Evolutionary conservation across 2,329 filamentous ascomycete species (phyloP), one percentile per base, ranked within the genome.

Genomic region (Ophiocordyceps camponoti-saundersi): DNA sequence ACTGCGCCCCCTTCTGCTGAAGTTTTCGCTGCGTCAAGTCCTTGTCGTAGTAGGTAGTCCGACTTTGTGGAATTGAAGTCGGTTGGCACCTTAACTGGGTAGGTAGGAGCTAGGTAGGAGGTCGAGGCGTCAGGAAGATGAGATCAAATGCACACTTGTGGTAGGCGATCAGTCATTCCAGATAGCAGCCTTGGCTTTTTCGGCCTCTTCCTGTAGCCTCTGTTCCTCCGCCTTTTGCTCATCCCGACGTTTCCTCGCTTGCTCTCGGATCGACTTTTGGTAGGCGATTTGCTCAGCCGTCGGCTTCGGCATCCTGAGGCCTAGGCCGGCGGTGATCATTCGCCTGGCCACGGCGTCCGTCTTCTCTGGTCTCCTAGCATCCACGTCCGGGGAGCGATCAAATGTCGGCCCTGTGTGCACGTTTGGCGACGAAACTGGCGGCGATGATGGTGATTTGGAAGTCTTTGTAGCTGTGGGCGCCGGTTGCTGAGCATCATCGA

Each of bases 211-310:
- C 52, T 74, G 73, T 56, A 68, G 71, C 52, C 67, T 65, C 54
- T 66, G 75, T 62, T 80, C 77, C 48, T 77, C 76, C 48, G 79
- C 79, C 58, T 72, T 79, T 61, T 89, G 85, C 55, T 78, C 75
- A 48, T 89, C 84, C 49, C 80, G 69, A 55, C 77, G 75, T 68
- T 79, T 88, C 56, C 79, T 80, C 70, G 95, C 90, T 65, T 90
- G 85, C 64, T 94, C 85, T 56, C 82, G 79, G 50, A 92, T 70
- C 1, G 85, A 82, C 53, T 73, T 77, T 57, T 96, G 89, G 61
- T 92, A 96, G 47, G 86, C 85, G 55, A 73, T 75, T 70, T 95
- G 85, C 65, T 95, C 89, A 51, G 93, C 87, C 1, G 87, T 95
- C 61, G 81, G 76, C 67, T 78, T 82, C 30, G 87, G 86, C 32